Evolutionary conservation across 2,329 filamentous ascomycete species (phyloP).

Genomic region (Cladosporium sp.): DNA sequence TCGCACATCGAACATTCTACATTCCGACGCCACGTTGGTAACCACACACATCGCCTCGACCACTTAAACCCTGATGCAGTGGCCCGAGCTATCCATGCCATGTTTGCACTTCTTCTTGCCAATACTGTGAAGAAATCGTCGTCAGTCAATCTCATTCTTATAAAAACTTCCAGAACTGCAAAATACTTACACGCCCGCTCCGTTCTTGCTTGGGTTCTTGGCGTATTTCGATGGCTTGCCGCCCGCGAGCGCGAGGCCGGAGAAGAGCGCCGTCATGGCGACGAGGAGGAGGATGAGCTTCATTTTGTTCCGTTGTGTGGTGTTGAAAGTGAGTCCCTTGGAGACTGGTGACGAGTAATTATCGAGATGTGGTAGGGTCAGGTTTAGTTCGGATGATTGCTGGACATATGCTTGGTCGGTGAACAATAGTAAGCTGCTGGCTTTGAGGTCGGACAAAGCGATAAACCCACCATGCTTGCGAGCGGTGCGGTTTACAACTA

Average conservation of each 20-base stretch:
- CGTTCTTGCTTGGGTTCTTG: slow-evolving; percentile 5
- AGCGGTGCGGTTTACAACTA: not conserved
- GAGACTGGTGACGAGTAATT: not conserved
- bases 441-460: slow-evolving; percentile 5
- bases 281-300: slow-evolving; percentile 11
- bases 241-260: slow-evolving; percentile 7
- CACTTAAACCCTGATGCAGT: slow-evolving; percentile 7
- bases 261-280: slow-evolving; percentile 13
- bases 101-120: slow-evolving; percentile 9
- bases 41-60: not conserved
- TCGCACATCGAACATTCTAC: not conserved
- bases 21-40: not conserved
- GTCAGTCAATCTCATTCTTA: not conserved
- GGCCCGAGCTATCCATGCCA: not conserved
- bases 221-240: not conserved
- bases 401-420: not conserved
- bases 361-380: not conserved
- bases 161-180: not conserved
- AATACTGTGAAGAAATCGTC: not conserved
- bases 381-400: not conserved
- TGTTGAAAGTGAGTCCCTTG: too few species aligned
- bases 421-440: slow-evolving; percentile 15
- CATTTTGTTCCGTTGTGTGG: not conserved
- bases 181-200: slow-evolving; percentile 3
- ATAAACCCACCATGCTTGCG: not conserved